Conservation (phyloP, 495 filamentous ascomycete species). For the Trypethelium eluteriae region DNA sequence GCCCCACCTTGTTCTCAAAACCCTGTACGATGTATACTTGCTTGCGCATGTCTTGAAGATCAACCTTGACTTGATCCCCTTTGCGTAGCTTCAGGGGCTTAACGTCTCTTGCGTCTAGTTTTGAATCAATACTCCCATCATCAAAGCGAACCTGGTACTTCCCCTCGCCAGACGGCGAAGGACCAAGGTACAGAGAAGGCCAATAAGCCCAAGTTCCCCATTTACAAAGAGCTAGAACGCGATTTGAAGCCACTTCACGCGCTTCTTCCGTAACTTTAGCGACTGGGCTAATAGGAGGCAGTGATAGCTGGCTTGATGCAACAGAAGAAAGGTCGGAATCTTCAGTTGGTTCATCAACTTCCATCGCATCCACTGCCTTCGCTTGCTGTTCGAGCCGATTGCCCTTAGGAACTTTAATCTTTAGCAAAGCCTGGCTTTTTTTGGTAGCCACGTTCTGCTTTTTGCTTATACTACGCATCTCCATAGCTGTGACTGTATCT, state of each 20-base stretch:
- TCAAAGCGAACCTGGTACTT: slow-evolving; percentile 35
- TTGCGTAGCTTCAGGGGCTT: slow-evolving; percentile 31
- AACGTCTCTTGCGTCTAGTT: slow-evolving; percentile 24
- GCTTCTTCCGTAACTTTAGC: not conserved
- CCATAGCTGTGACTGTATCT: no score
- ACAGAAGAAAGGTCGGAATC: not conserved
- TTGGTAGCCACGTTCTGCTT: not conserved
- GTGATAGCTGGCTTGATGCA: not conserved
- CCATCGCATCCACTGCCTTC: not conserved
- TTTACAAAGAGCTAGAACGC: slow-evolving; percentile 39
- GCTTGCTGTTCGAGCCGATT: not conserved
- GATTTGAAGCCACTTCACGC: slow-evolving; percentile 21
- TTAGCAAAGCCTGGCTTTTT: not conserved
- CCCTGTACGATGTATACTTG: slow-evolving; percentile 34
- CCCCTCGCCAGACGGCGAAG: slow-evolving; percentile 7
- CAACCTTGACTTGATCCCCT: slow-evolving; percentile 39
- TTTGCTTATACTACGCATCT: no score
- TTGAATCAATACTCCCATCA: slow-evolving; percentile 30
- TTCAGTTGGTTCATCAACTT: not conserved
- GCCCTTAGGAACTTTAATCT: not conserved
- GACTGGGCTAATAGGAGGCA: not conserved
- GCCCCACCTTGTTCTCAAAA: slow-evolving; percentile 27
- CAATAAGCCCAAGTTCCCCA: slow-evolving; percentile 31
- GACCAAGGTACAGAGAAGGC: slow-evolving; percentile 36
- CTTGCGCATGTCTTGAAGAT: slow-evolving; percentile 32